These are phyloP conservation scores for Ceratobasidium sp. DNA, from an alignment of 1,284 basidiomycete species.

Conservation along the genomic window DNA sequence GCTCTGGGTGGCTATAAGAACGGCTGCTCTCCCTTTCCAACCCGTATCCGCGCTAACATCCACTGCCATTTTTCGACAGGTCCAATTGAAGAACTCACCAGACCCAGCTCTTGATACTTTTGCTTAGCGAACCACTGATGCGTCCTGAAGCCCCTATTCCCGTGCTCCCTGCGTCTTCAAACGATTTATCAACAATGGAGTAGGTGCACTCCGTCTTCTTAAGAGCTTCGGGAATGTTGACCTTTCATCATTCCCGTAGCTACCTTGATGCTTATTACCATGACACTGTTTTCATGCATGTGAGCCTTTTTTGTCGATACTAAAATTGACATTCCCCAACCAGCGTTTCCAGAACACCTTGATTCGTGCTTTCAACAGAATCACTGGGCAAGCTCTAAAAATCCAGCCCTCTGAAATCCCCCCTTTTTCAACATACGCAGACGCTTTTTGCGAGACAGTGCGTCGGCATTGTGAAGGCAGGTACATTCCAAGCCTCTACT, in stretches of 20 bases:
- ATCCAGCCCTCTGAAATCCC: constrained; percentile 19
- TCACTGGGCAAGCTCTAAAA: constrained; percentile 3
- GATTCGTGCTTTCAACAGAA: constrained; percentile 28
- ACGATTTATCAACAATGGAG: constrained; percentile 32
- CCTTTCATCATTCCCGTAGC: not conserved
- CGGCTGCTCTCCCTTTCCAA: not conserved
- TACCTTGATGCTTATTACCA: constrained; percentile 32
- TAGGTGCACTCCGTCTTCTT: constrained; percentile 1
- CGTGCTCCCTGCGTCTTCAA: not conserved
- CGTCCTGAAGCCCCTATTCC: constrained; percentile 2
- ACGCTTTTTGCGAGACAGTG: constrained; percentile 31
- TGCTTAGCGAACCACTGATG: not conserved
- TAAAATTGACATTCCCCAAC: not conserved
- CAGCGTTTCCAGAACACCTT: constrained; percentile 20
- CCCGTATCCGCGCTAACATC: no score
- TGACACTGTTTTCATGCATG: constrained; percentile 36
- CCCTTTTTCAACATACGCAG: constrained; percentile 19
- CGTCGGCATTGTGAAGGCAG: constrained; percentile 32
- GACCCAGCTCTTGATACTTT: not conserved
- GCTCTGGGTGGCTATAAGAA: constrained; percentile 20
- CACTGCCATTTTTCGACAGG: not conserved
- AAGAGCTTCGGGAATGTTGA: not conserved
- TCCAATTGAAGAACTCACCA: not conserved
- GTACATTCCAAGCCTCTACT: not conserved
- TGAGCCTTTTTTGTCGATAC: constrained; percentile 6